Percentiles rank a stretch among this genome's conserved stretches.
Evolutionary conservation across 768 basidiomycete species (phyloP).

Genomic region (Boletus rubroflammeus): DNA sequence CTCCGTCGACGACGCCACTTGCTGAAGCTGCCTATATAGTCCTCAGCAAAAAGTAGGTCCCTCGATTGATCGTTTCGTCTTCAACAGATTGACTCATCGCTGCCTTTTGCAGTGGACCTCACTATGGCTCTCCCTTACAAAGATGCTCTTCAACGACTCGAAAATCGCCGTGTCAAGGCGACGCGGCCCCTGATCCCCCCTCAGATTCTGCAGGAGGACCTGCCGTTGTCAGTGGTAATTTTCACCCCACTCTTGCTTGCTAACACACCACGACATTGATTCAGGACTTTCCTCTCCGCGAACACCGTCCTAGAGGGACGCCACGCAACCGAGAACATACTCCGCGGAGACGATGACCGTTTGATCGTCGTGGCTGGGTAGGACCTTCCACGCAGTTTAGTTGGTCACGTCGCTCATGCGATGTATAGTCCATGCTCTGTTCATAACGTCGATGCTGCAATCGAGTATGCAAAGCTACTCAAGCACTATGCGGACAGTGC

Average conservation of each 20-base stretch:
- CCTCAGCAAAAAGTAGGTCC: constrained; percentile 18
- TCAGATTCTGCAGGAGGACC: constrained; percentile 90
- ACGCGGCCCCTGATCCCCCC: constrained; percentile 91
- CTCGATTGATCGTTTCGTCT: constrained; percentile 9
- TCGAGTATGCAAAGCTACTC: constrained; percentile 82
- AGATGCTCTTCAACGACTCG: constrained; percentile 75
- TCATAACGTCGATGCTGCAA: constrained; percentile 80
- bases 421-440: constrained; percentile 83
- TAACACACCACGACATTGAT: constrained; percentile 6
- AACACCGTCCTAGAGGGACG: constrained; percentile 90
- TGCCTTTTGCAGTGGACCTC: constrained; percentile 34
- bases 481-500: constrained; percentile 75
- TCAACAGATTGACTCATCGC: constrained; percentile 16
- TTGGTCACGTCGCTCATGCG: constrained; percentile 4
- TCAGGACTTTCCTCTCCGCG: constrained; percentile 72
- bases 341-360: constrained; percentile 87
- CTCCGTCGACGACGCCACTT: constrained; percentile 2
- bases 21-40: constrained; percentile 15
- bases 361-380: constrained; percentile 90
- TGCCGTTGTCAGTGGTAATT: constrained; percentile 60
- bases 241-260: neutral
- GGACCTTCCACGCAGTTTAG: constrained; percentile 16
- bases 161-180: constrained; percentile 82
- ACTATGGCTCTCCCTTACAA: constrained; percentile 72
- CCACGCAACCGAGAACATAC: constrained; percentile 68